phyloP scores from a whole-genome alignment of 441 rosid genomes.

The Flueggea neowawraea region DNA sequence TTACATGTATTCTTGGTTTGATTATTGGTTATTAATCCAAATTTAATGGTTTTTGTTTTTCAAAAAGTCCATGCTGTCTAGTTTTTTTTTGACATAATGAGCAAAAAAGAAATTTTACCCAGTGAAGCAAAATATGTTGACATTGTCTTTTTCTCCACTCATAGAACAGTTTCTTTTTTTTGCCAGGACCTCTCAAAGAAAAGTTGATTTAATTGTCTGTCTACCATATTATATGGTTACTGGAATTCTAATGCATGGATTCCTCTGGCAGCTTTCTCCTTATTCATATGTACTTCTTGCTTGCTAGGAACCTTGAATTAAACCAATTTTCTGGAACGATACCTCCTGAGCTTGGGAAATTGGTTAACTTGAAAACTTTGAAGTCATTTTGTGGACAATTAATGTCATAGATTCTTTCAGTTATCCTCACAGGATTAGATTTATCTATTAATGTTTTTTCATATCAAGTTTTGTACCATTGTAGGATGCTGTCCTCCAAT shows the following conservation, averaged over 20 bases:
- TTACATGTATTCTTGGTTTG: slow-evolving; percentile 4
- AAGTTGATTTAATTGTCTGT: neutral
- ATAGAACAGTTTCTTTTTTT: no score
- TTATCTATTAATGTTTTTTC: no score
- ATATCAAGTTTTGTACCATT: slow-evolving; percentile 9
- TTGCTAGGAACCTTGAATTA: slow-evolving; percentile 59
- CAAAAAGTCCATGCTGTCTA: no score
- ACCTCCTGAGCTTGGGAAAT: slow-evolving; percentile 67
- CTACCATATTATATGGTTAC: neutral
- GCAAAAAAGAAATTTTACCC: neutral
- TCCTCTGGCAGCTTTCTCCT: neutral
- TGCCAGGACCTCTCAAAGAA: neutral
- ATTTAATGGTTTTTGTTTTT: neutral
- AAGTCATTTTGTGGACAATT: slow-evolving; percentile 21
- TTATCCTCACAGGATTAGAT: no score
- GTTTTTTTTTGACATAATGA: neutral
- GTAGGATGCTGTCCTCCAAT: slow-evolving; percentile 79
- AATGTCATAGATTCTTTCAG: neutral
- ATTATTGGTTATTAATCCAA: slow-evolving; percentile 4
- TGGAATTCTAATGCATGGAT: neutral
- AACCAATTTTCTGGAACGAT: slow-evolving; percentile 68
- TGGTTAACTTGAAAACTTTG: slow-evolving; percentile 54
- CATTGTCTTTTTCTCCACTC: neutral
- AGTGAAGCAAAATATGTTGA: neutral
- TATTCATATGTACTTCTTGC: neutral